Conservation (phyloP, 768 basidiomycete genomes). For the Lentinus tigrinus region DNA sequence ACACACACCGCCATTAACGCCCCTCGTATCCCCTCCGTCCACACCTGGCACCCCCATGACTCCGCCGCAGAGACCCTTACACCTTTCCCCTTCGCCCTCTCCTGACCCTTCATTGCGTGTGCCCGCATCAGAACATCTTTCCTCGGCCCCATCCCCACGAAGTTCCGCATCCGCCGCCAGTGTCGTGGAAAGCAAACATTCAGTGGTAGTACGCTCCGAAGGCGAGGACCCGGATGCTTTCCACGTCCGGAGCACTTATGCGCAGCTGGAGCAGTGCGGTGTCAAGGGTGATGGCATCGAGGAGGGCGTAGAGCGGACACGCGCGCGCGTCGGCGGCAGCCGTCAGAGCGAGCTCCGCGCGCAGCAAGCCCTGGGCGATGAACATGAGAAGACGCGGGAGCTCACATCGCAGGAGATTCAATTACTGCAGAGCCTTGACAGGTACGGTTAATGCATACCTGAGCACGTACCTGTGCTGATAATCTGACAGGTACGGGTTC, state of each 20-base stretch:
- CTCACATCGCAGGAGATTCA: slow-evolving; percentile 72
- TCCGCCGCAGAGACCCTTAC: slow-evolving; percentile 2
- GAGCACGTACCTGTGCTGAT: not conserved
- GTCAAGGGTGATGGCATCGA: slow-evolving; percentile 94
- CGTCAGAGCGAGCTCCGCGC: slow-evolving; percentile 60
- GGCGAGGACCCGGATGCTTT: slow-evolving; percentile 83
- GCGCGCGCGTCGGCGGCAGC: slow-evolving; percentile 62
- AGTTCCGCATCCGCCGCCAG: slow-evolving; percentile 35
- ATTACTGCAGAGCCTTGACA: slow-evolving; percentile 76
- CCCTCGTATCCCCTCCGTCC: slow-evolving; percentile 13
- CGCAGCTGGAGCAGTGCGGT: slow-evolving; percentile 84
- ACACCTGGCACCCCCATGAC: slow-evolving; percentile 8
- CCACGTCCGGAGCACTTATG: slow-evolving; percentile 85
- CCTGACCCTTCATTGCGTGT: slow-evolving; percentile 17
- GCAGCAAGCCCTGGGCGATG: slow-evolving; percentile 53
- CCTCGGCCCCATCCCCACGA: slow-evolving; percentile 31
- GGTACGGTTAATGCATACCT: slow-evolving; percentile 50
- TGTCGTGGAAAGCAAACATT: slow-evolving; percentile 49
- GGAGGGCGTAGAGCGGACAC: slow-evolving; percentile 91
- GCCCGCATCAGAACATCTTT: slow-evolving; percentile 12
- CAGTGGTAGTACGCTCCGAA: slow-evolving; percentile 62
- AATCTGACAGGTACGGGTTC: slow-evolving; percentile 82
- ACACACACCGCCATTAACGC: slow-evolving; percentile 8
- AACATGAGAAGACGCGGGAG: slow-evolving; percentile 61
- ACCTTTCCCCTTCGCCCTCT: slow-evolving; percentile 12